Base-by-base conservation (phyloP, 2,329 filamentous ascomycete genomes). In the Fusarium sp. region DNA sequence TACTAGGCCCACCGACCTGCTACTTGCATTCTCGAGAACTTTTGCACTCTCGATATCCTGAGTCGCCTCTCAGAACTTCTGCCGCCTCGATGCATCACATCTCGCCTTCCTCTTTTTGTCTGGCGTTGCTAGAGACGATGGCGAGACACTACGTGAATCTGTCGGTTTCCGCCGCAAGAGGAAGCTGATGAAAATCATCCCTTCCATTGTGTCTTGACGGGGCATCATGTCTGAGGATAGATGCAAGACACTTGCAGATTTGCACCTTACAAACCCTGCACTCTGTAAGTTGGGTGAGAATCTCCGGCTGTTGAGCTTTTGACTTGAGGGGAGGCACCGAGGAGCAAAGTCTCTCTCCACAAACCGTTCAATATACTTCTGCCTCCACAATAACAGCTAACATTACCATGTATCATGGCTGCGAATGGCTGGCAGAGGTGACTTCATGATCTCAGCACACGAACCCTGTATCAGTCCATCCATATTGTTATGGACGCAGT, bases 81-180 rank as follows among this genome's bases (percentile, higher is more conserved):
- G 45, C 53, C 35, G 36, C 39, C 45, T 72, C 31, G 35, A 54
- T 47, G 39, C 60, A 68, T 70, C 49, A 33, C 53, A 46, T 35
- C 7, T 64, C 64, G 64, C 72, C 75, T 77, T 75, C 74, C 75
- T 31, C 45, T 73, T 77, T 76, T 54, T 70, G 75, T 74, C 52
- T 65, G 59, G 53, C 45, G 38, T 55, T 62, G 53, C 45, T 54
- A 27, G 62, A 53, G 56, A 49, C 47, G 47, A 68, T 56, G 39
- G 49, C 15, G 53, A 67, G 62, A 29, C 61, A 65, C 61, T 55
- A 42, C 49, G 53, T 38, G 29, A 68, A 44, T 55, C 56, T 53
- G 46, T 62, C 54, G 42, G 47, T 69, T 46, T 49, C 62, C 53
- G 25, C 69, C 67, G 36, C 36, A 77, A 67, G 45, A 75, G 75